Evolutionary conservation across 306 rosid species (phyloP), one percentile per base, ranked within the genome.

Genomic region (Cyclanthera cordifolia): DNA sequence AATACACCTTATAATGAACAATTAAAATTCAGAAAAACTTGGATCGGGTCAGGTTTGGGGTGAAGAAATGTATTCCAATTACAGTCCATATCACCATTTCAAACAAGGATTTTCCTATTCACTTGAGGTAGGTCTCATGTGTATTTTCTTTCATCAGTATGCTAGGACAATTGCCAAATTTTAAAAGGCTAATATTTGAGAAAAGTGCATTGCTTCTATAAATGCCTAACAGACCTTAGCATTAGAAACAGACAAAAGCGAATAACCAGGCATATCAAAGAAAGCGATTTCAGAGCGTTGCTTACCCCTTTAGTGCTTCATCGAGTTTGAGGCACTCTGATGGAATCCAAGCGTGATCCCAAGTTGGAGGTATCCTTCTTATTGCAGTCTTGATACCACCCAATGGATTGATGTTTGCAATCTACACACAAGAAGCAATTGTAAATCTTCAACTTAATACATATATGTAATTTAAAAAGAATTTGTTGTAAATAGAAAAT

Each of bases 241-340:
- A 39, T 58, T 34, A 39, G 50, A 61, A 39, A 9, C 48, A 61
- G 20, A 39, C n/a, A 23, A 66, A 66, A 15, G 53, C 71, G 10
- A 19, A 39, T 30, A 12, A 61, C 10, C 17, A 20, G 7, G 66
- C 45, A 39, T 53, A 41, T 39, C 23, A 17, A 8, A 64, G 54
- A 67, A 24, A 23, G 53, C 37, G 61, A 34, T 23, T 17, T 73
- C 10, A 52, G 23, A 53, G 59, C 19, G 54, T 48, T 50, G 53
- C 83, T 79, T 85, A 91, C 96, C 81, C 91, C 74, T 85, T 88
- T 72, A 91, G 46, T 25, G 95, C 88, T 53, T 87, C 90, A 69
- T 77, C 76, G 60, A 91, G 56, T 5, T 86, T 81, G 79, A 91
- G 56, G 67, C 85, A 72, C 69, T 88, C 96, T 7, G 87, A 76